Percentiles rank a stretch among this genome's conserved stretches.
phyloP scores from a whole-genome alignment of 2,329 filamentous ascomycete genomes.

The Aspergillus phoenicis region DNA sequence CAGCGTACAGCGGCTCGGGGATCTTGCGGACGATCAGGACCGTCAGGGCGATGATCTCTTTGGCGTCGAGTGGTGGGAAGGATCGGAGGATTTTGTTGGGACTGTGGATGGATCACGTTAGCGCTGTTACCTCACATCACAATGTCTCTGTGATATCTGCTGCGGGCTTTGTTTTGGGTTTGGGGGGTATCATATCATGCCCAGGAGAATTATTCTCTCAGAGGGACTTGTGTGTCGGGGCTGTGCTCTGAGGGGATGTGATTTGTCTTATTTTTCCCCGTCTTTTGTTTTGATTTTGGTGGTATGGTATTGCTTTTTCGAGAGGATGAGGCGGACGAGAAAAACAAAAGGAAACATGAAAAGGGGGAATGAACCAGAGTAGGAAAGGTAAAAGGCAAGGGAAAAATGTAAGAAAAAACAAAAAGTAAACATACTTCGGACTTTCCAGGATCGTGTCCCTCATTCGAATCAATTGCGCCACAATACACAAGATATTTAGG shows the following conservation, averaged over 20 bases:
- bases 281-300: conserved; percentile 6
- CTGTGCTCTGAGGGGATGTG: not conserved
- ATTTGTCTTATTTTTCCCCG: conserved; percentile 1
- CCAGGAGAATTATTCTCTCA: not conserved
- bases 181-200: not conserved
- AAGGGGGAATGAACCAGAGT: not conserved
- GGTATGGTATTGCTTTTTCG: not conserved
- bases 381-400: not conserved
- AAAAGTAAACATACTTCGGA: conserved; percentile 63
- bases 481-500: conserved; percentile 93
- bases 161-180: not conserved
- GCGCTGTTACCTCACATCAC: not conserved
- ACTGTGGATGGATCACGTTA: conserved; percentile 52
- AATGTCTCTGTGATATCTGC: not conserved
- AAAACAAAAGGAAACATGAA: not conserved
- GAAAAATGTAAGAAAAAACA: not conserved
- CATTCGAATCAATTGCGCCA: conserved; percentile 89
- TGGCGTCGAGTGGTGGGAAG: conserved; percentile 80
- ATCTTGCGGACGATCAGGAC: conserved; percentile 87
- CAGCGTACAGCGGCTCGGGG: conserved; percentile 84
- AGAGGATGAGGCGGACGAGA: not conserved
- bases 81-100: conserved; percentile 90
- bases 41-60: conserved; percentile 80
- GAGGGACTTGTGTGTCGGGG: not conserved
- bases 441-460: conserved; percentile 80